Conservation (phyloP, 495 filamentous ascomycete species). For the Lasiosphaeria hispida region DNA sequence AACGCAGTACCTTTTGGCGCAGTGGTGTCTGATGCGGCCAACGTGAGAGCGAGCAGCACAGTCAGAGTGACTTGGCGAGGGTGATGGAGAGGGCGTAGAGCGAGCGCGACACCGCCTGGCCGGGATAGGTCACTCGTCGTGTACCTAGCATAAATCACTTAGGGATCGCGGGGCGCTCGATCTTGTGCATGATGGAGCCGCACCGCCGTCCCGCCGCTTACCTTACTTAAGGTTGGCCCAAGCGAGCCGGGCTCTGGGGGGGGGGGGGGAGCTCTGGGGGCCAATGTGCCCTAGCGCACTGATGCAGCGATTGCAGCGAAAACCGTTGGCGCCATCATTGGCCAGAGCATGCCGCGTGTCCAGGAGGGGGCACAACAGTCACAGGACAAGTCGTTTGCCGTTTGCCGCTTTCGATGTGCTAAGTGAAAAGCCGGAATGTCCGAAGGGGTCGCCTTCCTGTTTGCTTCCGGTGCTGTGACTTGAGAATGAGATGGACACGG, state of each 20-base stretch:
- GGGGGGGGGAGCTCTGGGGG: background rate
- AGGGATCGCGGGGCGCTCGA: background rate
- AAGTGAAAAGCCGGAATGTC: no score
- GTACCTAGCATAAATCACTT: slow-evolving; percentile 1
- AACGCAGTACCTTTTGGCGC: background rate
- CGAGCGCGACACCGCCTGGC: slow-evolving; percentile 2
- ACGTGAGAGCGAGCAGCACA: no score
- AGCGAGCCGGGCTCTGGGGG: background rate
- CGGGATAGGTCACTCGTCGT: slow-evolving; percentile 15
- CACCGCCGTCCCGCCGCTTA: background rate
- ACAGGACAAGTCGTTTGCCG: no score
- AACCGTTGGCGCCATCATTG: slow-evolving; percentile 1
- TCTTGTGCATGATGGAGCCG: slow-evolving; percentile 9
- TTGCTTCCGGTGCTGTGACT: no score
- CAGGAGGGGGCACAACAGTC: no score
- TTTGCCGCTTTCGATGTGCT: no score
- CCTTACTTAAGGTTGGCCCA: background rate
- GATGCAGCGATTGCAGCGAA: background rate
- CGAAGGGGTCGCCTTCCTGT: no score
- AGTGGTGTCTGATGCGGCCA: no score
- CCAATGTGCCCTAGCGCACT: background rate
- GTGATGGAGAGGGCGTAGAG: background rate
- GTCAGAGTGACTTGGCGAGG: background rate
- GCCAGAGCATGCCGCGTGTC: background rate
- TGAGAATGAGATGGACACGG: no score